phyloP scores from a whole-genome alignment of 2,329 filamentous ascomycete genomes.

The Corynespora cassiicola region DNA sequence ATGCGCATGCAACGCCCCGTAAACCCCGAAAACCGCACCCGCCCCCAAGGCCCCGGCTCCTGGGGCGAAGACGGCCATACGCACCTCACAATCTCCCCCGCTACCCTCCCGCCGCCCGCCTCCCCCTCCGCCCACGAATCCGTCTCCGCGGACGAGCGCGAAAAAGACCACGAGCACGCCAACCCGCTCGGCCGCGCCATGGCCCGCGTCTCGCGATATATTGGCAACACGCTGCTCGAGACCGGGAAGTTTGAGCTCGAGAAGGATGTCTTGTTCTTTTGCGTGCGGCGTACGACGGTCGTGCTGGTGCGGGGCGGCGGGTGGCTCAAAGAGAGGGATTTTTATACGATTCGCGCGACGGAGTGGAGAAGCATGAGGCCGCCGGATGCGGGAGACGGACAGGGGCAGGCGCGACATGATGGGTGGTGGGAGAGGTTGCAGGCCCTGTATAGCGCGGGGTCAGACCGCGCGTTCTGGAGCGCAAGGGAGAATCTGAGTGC shows the following conservation, averaged over 20 bases:
- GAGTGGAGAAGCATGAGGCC: slow-evolving; percentile 11
- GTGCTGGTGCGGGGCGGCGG: slow-evolving; percentile 2
- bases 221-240: slow-evolving; percentile 19
- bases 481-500: slow-evolving; percentile 8
- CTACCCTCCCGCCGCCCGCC: not conserved
- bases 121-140: slow-evolving; percentile 2
- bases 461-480: slow-evolving; percentile 13
- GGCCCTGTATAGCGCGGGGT: slow-evolving; percentile 13
- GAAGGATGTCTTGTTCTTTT: slow-evolving; percentile 6
- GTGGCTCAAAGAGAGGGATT: slow-evolving; percentile 12
- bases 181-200: slow-evolving; percentile 23
- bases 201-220: slow-evolving; percentile 13
- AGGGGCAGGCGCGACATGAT: too few relatives aligned
- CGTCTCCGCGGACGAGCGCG: slow-evolving; percentile 4
- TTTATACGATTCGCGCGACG: slow-evolving; percentile 13
- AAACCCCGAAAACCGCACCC: slow-evolving; percentile 7
- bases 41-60: slow-evolving; percentile 13
- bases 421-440: slow-evolving; percentile 17
- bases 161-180: slow-evolving; percentile 7
- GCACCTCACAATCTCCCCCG: slow-evolving; percentile 13
- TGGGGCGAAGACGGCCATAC: slow-evolving; percentile 11
- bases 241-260: slow-evolving; percentile 16
- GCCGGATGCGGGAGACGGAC: not conserved
- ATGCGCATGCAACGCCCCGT: slow-evolving; percentile 15
- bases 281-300: slow-evolving; percentile 12